phyloP scores from a whole-genome alignment of 2,329 filamentous ascomycete species.

The Ophiosphaerella narmari region DNA sequence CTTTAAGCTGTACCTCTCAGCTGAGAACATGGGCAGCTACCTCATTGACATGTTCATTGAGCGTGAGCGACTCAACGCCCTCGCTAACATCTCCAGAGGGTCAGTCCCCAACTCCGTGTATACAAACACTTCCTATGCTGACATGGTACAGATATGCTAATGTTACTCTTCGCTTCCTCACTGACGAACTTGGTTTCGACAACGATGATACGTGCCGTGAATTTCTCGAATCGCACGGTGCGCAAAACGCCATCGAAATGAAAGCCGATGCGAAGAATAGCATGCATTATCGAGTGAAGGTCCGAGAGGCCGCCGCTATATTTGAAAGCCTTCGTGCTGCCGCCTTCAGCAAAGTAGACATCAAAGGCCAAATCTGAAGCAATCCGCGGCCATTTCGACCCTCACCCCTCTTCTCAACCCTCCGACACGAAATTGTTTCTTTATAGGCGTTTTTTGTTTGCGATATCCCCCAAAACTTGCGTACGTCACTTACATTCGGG shows the following conservation, averaged over 20 bases:
- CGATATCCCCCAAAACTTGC: slow-evolving; percentile 29
- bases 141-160: slow-evolving; percentile 79
- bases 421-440: slow-evolving; percentile 8
- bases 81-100: slow-evolving; percentile 94
- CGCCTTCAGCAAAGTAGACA: slow-evolving; percentile 88
- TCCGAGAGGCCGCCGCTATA: slow-evolving; percentile 63
- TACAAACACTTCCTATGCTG: slow-evolving; percentile 45
- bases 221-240: slow-evolving; percentile 83
- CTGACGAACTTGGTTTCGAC: slow-evolving; percentile 94
- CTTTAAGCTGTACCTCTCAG: slow-evolving; percentile 92
- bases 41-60: slow-evolving; percentile 99
- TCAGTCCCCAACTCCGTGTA: slow-evolving; percentile 57
- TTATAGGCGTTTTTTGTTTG: slow-evolving; percentile 14
- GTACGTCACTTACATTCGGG: slow-evolving; percentile 24
- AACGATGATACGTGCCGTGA: slow-evolving; percentile 87
- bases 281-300: slow-evolving; percentile 51
- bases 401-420: slow-evolving; percentile 5
- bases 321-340: slow-evolving; percentile 75
- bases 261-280: slow-evolving; percentile 57
- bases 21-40: slow-evolving; percentile 96
- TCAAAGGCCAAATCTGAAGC: slow-evolving; percentile 90
- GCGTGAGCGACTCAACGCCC: slow-evolving; percentile 85
- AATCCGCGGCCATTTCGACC: slow-evolving; percentile 36
- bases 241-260: slow-evolving; percentile 76
- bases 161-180: slow-evolving; percentile 86